Evolutionary conservation across 306 rosid genomes (phyloP), one percentile per base, ranked within the genome.

Genomic region (Clitoria ternatea): DNA sequence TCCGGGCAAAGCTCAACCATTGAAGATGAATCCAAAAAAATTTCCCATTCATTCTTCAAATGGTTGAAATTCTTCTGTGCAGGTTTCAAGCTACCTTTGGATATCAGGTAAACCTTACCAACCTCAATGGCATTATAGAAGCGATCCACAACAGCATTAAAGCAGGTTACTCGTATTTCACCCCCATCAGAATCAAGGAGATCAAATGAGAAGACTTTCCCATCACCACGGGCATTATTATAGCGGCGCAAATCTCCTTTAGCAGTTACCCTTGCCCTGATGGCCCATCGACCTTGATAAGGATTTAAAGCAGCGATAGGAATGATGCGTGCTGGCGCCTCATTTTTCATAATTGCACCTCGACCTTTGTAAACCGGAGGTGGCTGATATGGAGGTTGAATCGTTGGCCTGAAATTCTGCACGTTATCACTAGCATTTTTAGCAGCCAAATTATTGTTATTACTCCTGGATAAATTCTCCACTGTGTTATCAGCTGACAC

Each of bases 151-250:
- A 91, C 87, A 55, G 97, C 96, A 83, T 94, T 94, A 86, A 94
- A 94, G 79, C 99, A 91, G 50, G 99, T 91, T 59, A 87, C 91
- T 29, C 97, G 85, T 69, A 94, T 87, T 81, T 94, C 99, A 66
- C 99, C 99, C 32, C 99, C 97, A 53, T 94, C 96, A 70, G 96
- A 94, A 77, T 94, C 99, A 45, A 94, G 96, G 67, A 94, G 96
- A 77, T 94, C 99, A 30, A 94, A 94, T 4, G 97, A 89, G 84
- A 94, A 94, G 20, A 94, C 97, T 78, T 94, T 94, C 17, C 99
- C 99, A 75, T 91, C 99, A 84, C 99, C 99, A 9, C 93, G 84
- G 40, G 96, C 97, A 82, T 94, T 94, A 67, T 94, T 94, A 69
- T 94, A 94, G 66, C 97, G 94, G 69, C 97, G 98, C 30, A 88